Percentiles rank a stretch among this genome's conserved stretches.
phyloP scores from a whole-genome alignment of 257 asterid species.

The Paraleonurus japonicus region DNA sequence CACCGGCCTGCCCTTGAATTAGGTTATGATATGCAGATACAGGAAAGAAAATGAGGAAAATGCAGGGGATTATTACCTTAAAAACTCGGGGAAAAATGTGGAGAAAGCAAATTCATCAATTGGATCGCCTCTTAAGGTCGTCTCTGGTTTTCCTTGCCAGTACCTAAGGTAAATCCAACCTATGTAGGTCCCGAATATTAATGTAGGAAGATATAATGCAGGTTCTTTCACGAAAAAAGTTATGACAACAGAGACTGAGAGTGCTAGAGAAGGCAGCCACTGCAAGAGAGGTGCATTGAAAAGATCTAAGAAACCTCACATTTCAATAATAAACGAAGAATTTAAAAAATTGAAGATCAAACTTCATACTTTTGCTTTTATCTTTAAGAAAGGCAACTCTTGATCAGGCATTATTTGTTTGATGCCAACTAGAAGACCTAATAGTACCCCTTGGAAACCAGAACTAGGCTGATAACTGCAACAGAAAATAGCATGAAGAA shows the following conservation, averaged over 20 bases:
- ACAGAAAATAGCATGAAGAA: constrained; percentile 11
- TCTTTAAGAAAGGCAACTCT: constrained; percentile 62
- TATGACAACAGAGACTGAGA: constrained; percentile 49
- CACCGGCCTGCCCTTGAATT: constrained; percentile 53
- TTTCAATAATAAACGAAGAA: neutral
- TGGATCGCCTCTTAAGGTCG: constrained; percentile 82
- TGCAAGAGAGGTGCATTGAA: constrained; percentile 44
- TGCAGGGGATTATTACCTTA: constrained; percentile 42
- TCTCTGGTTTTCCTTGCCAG: constrained; percentile 83
- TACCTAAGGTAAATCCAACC: constrained; percentile 96
- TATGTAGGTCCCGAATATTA: constrained; percentile 76
- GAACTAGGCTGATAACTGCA: constrained; percentile 81
- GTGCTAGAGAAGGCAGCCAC: constrained; percentile 88
- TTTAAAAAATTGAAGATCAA: constrained; percentile 3
- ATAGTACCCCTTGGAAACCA: constrained; percentile 91
- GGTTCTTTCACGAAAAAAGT: constrained; percentile 65
- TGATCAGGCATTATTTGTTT: constrained; percentile 90
- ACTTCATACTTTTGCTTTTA: constrained; percentile 75
- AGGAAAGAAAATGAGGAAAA: neutral
- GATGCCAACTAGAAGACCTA: constrained; percentile 87
- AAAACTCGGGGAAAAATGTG: constrained; percentile 73
- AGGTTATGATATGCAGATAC: constrained; percentile 19
- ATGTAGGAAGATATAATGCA: constrained; percentile 66
- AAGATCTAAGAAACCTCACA: constrained; percentile 10
- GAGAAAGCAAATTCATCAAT: constrained; percentile 89